Conservation (phyloP, 768 basidiomycete genomes). For the Hortiboletus flavorubellus region DNA sequence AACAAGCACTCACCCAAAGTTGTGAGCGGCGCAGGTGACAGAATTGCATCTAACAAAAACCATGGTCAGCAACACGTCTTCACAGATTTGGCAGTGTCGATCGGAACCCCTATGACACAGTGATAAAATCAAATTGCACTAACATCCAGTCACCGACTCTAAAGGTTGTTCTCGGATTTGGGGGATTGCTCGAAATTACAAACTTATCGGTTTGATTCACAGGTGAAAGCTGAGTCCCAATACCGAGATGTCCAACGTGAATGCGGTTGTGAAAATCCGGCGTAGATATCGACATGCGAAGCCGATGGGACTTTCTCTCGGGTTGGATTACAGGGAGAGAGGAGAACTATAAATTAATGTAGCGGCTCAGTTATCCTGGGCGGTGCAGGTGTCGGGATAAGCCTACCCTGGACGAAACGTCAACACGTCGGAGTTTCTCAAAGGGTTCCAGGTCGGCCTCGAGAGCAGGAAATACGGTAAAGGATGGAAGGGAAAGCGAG, state of each 20-base stretch:
- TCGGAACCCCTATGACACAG: slow-evolving; percentile 14
- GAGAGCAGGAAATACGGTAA: slow-evolving; percentile 54
- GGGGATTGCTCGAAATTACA: slow-evolving; percentile 65
- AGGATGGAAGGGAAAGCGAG: slow-evolving; percentile 42
- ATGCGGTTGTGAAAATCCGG: slow-evolving; percentile 30
- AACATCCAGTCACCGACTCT: slow-evolving; percentile 76
- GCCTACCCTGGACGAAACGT: slow-evolving; percentile 28
- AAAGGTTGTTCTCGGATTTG: slow-evolving; percentile 65
- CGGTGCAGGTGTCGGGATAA: not conserved
- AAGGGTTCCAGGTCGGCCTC: slow-evolving; percentile 63
- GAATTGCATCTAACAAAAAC: slow-evolving; percentile 53
- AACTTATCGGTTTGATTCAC: slow-evolving; percentile 37
- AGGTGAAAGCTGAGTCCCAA: not conserved
- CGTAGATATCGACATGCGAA: slow-evolving; percentile 35
- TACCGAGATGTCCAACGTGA: slow-evolving; percentile 2
- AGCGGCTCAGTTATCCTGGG: not conserved
- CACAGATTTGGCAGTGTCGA: slow-evolving; percentile 12
- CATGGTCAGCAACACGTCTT: slow-evolving; percentile 4
- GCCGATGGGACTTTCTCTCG: slow-evolving; percentile 17
- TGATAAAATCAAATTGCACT: slow-evolving; percentile 36
- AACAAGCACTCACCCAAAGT: slow-evolving; percentile 67
- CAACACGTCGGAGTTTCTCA: slow-evolving; percentile 50
- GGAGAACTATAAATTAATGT: slow-evolving; percentile 10
- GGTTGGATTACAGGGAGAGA: slow-evolving; percentile 23
- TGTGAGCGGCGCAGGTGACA: slow-evolving; percentile 73